Base-by-base conservation (phyloP, 1,284 basidiomycete genomes). In the Ganoderma boninense region DNA sequence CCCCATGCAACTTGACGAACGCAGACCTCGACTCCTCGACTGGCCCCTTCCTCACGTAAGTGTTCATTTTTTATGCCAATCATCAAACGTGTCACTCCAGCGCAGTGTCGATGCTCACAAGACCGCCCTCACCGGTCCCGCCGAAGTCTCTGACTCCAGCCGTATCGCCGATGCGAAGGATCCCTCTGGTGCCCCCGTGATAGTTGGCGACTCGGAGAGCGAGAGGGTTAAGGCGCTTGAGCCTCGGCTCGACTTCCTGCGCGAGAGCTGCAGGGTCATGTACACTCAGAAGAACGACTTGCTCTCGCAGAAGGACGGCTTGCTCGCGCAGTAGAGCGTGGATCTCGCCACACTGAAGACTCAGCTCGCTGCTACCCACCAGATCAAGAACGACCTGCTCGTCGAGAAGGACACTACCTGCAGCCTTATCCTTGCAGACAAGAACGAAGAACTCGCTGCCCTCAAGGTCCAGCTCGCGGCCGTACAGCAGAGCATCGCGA, bases 31-130 rank as follows among this genome's bases (percentile, higher is more conserved):
- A 89, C 70, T 76, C 77, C 1, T 87, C 85, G 0, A 80, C 77
- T 16, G 87, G 84, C 7, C 88, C 87, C 4, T 90, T 84, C 73
- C 75, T 89, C 49, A 88, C 87, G 89, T 90, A 70, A 74, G 86
- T 69, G 8, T 7, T 23, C 16, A 56, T 16, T 42, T 49, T 46
- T 72, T 1, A n/a, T 40, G 23, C 3, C 32, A 16, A 18, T n/a
- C 18, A 64, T 23, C 69, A 42, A 32, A 56, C 29, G 54, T 16
- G 5, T 32, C 16, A 13, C 54, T 56, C 54, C 54, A 56, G 32
- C 2, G 29, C 54, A 13, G 11, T 6, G 2, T 56, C 29, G 54
- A n/a, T 6, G 54, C 54, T 0, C 32, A 29, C 29, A 32, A 56
- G 54, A 56, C 16, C 14, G 29, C 54, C 54, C 29, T 56, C 54